These are phyloP conservation scores for Pichia sp. DNA, from an alignment of 1,139 yeast species.

Conservation along the genomic window DNA sequence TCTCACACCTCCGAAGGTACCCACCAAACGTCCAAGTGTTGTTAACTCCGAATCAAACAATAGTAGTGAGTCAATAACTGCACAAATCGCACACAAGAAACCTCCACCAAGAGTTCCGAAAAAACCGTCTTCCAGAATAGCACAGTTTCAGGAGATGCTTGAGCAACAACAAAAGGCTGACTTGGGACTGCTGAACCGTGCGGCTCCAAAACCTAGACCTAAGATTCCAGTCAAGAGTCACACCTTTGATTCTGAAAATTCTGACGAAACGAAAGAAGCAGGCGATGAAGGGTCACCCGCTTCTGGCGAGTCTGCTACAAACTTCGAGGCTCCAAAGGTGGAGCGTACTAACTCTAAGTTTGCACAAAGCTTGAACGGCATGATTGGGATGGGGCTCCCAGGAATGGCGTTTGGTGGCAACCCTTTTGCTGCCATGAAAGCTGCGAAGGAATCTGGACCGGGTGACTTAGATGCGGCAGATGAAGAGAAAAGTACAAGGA, in stretches of 20 bases:
- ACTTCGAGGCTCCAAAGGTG: conserved; percentile 14
- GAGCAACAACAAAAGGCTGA: conserved; percentile 41
- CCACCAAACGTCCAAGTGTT: neutral
- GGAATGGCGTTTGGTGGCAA: conserved; percentile 43
- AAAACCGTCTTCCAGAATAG: conserved; percentile 70
- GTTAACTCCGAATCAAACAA: neutral
- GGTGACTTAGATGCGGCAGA: conserved; percentile 21
- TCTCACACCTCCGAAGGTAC: neutral
- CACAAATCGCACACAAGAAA: conserved; percentile 18
- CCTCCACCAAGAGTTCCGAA: conserved; percentile 70
- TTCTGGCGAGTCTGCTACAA: neutral
- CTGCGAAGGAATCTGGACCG: conserved; percentile 11
- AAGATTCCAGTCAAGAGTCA: conserved; percentile 15
- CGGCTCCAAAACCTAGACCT: conserved; percentile 21
- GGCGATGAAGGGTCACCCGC: conserved; percentile 4
- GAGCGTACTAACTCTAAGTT: conserved; percentile 37
- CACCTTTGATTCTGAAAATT: neutral
- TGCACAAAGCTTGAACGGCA: conserved; percentile 53
- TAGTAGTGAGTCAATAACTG: neutral
- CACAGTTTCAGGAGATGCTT: conserved; percentile 74
- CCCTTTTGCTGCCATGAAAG: conserved; percentile 13
- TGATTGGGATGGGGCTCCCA: conserved; percentile 60
- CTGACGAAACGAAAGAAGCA: neutral
- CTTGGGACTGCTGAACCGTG: conserved; percentile 17
- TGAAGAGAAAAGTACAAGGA: conserved; percentile 15